Conservation (phyloP, 2,329 filamentous ascomycete genomes). For the Escovopsis sp. region DNA sequence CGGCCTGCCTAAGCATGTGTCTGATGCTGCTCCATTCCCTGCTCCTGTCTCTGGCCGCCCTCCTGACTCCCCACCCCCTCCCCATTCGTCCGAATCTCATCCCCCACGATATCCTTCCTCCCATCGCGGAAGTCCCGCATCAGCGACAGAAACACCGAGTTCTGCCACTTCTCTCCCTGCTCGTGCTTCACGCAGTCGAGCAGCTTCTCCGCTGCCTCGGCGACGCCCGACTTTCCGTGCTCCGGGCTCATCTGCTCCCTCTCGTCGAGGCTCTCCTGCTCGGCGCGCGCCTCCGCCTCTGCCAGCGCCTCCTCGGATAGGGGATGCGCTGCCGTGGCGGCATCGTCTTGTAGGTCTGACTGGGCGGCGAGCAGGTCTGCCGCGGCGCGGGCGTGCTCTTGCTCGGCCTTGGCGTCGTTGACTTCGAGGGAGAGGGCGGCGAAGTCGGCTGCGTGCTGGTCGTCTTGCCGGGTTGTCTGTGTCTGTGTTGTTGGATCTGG, state of each 20-base stretch:
- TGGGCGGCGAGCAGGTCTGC: slow-evolving; percentile 4
- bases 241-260: not conserved
- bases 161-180: slow-evolving; percentile 30
- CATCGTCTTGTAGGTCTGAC: slow-evolving; percentile 2
- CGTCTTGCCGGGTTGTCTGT: too few species aligned
- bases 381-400: not conserved
- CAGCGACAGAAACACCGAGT: slow-evolving; percentile 27
- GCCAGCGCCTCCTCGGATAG: too few species aligned
- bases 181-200: slow-evolving; percentile 29
- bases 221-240: slow-evolving; percentile 19
- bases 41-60: too few species aligned
- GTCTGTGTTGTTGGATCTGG: too few species aligned
- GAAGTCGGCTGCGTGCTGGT: slow-evolving; percentile 16
- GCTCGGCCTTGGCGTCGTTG: slow-evolving; percentile 1
- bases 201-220: slow-evolving; percentile 26
- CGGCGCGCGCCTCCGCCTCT: too few species aligned
- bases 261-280: too few species aligned
- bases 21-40: too few species aligned
- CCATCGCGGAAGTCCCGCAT: slow-evolving; percentile 31
- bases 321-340: too few species aligned
- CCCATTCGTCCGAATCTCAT: slow-evolving; percentile 21
- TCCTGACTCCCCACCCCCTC: not conserved
- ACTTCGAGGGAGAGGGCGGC: slow-evolving; percentile 14
- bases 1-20: too few species aligned
- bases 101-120: slow-evolving; percentile 26